Evolutionary conservation across 2,329 filamentous ascomycete genomes (phyloP).

Genomic region (Claviceps sp.): DNA sequence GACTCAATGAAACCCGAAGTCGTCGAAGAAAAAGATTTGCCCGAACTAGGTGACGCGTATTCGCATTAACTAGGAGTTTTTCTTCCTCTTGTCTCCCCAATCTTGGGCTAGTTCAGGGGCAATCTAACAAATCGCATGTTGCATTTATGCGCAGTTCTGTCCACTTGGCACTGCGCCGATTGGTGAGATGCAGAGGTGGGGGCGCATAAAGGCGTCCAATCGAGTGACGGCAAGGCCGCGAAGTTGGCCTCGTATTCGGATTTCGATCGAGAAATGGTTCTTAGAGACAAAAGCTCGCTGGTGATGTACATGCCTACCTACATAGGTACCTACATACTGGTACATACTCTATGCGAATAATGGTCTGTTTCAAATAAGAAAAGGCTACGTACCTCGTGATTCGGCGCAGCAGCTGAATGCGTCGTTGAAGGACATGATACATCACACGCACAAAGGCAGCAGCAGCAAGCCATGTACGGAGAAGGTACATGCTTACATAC

Average conservation of each 20-base stretch:
- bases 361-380: too few relatives aligned
- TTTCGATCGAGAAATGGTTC: neutral
- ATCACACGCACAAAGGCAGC: too few relatives aligned
- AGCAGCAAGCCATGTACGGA: too few relatives aligned
- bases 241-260: constrained; percentile 5
- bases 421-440: too few relatives aligned
- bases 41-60: neutral
- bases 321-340: too few relatives aligned
- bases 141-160: neutral
- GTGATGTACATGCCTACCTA: too few relatives aligned
- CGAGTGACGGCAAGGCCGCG: neutral
- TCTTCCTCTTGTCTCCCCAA: neutral
- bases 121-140: neutral
- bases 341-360: neutral
- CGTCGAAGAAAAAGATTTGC: neutral
- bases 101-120: neutral
- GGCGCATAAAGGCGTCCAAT: constrained; percentile 2
- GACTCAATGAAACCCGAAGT: neutral
- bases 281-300: too few relatives aligned
- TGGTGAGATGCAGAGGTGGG: neutral
- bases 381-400: too few relatives aligned
- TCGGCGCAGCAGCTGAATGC: too few relatives aligned
- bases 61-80: neutral
- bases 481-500: too few relatives aligned
- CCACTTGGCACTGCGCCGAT: neutral